Evolutionary conservation across 2,329 filamentous ascomycete species (phyloP), one percentile per base, ranked within the genome.

Genomic region (Venturia effusa): DNA sequence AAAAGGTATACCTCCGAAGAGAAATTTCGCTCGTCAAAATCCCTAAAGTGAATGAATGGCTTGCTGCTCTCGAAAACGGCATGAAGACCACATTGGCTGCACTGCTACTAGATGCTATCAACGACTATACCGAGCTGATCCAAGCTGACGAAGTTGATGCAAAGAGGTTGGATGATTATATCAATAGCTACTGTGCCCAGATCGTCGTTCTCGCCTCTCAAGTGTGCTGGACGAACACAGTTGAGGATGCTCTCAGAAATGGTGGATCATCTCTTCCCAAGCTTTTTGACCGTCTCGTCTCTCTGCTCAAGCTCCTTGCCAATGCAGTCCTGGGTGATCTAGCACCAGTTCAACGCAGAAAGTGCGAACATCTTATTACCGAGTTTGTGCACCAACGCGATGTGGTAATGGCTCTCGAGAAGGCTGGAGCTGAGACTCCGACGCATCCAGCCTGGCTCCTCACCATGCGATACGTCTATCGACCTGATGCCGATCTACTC

Each of bases 301-400:
- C 89, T 70, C 84, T 97, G 34, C 85, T 99, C 55, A 86, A 90
- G 64, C 80, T 96, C 27, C 86, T 99, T 64, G 94, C 94, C 24
- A 84, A 89, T 45, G 93, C 91, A 2, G 94, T 99, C 15, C 81
- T 99, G 19, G 90, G 90, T 45, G 92, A 99, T 71, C 83, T 99
- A 27, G 89, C 92, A 68, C 80, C 90, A 7, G 89, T 97, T 61
- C 85, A 89, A 72, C 85, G 94, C 67, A 96, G 96, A 82, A 97
- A 96, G 79, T 99, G 93, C 76, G 94, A 99, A 75, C 93, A 97
- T 76, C 84, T 99, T 68, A 99, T 99, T 72, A 99, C 95, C 0
- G 95, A 99, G 74, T 97, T 94, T 72, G 94, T 99, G 17, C 94
- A 99, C 74, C 95, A 99, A 75, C 89, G 94, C 66, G 94, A 99